phyloP scores from a whole-genome alignment of 345 rosid species.

The Linum usitatissimum region DNA sequence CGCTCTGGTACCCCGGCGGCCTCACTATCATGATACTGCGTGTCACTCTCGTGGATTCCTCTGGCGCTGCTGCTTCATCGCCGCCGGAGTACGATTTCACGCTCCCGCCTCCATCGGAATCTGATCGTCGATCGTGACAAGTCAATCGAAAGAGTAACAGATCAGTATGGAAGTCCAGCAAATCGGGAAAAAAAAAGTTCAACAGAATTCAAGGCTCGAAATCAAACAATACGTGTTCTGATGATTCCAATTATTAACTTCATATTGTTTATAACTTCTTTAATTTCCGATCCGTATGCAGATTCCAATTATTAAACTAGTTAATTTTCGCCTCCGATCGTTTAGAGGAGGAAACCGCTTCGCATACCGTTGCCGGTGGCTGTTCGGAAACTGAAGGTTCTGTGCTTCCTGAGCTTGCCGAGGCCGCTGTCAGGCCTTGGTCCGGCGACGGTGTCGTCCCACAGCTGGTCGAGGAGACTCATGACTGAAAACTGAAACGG shows the following conservation, averaged over 20 bases:
- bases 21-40: conserved; percentile 79
- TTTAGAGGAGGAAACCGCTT: neutral
- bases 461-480: conserved; percentile 84
- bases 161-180: too few relatives aligned
- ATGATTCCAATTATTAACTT: too few relatives aligned
- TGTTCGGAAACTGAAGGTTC: conserved; percentile 47
- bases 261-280: too few relatives aligned
- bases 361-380: conserved; percentile 79
- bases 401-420: conserved; percentile 80
- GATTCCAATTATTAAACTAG: too few relatives aligned
- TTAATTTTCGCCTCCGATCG: too few relatives aligned
- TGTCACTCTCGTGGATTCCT: conserved; percentile 50
- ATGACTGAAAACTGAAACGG: conserved; percentile 17
- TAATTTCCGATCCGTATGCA: too few relatives aligned
- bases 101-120: conserved; percentile 40
- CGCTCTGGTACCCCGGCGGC: conserved; percentile 70
- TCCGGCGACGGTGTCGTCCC: conserved; percentile 99
- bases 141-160: neutral
- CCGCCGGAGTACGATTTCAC: conserved; percentile 31
- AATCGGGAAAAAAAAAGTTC: too few relatives aligned
- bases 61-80: conserved; percentile 25
- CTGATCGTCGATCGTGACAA: conserved; percentile 19
- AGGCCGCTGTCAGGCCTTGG: conserved; percentile 89
- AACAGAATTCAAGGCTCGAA: too few relatives aligned
- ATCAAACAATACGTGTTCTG: too few relatives aligned